Evolutionary conservation across 148 eudicot species (phyloP), one percentile per base, ranked within the genome.

Genomic region (Camellia lanceoleosa): DNA sequence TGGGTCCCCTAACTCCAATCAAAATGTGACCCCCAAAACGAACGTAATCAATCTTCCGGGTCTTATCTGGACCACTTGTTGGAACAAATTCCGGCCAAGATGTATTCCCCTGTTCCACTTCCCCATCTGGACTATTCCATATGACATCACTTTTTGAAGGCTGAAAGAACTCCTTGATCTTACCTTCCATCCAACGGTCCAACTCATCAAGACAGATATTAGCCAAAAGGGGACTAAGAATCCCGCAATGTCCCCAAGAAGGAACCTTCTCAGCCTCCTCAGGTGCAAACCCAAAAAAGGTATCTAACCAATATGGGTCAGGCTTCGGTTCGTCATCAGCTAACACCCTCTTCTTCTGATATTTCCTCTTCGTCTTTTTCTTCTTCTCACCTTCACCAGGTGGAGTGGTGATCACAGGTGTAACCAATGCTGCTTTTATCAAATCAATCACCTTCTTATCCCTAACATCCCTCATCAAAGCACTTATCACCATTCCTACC

Each of bases 71-170:
- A 15, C 98, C 98, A 79, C 98, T 95, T 5, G 98, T 91, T 41
- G 98, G 98, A 75, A 95, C 98, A 79, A 95, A 95, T 77, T 95
- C 98, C 1, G 98, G 98, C 98, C 98, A 95, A 49, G 97, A 93
- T 81, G 98, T 92, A 80, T 94, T 94, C 59, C 98, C 98, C 70
- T 94, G 98, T 72, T 94, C 98, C 13, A 83, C 87, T 78, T 94
- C 98, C 7, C 97, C 98, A 11, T 92, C 92, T 7, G 98, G 90
- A 67, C 81, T 83, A 83, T 93, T 95, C 98, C 98, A 95, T 81
- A 95, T 89, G 49, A 95, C 98, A 81, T 95, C 98, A 71, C 89
- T 95, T 76, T 88, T 93, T 5, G 98, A 95, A 67, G 98, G 98
- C 15, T 79, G 82, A 72, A 89, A 95, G 58, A 91, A 87, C 49